phyloP scores from a whole-genome alignment of 768 basidiomycete genomes.

The Hortiboletus campestris region DNA sequence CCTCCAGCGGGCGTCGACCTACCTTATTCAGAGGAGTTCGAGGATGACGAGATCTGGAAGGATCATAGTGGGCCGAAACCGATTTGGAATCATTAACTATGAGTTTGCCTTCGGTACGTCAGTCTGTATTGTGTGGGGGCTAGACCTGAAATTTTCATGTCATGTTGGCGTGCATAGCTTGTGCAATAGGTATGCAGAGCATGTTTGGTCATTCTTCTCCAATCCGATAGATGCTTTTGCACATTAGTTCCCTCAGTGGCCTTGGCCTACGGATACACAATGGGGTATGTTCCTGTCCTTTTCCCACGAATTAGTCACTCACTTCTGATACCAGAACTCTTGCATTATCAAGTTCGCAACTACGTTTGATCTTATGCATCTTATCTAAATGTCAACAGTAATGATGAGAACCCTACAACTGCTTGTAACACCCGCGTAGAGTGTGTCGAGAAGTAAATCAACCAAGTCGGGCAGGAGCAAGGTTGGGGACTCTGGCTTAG shows the following conservation, averaged over 20 bases:
- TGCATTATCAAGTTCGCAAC: conserved; percentile 33
- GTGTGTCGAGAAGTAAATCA: conserved; percentile 38
- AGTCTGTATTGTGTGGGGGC: not conserved
- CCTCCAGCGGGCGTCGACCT: conserved; percentile 2
- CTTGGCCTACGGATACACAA: conserved; percentile 13
- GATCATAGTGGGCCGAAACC: conserved; percentile 13
- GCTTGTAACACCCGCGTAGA: conserved; percentile 52
- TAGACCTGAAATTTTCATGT: not conserved
- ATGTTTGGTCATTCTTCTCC: not conserved
- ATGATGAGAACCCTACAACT: conserved; percentile 39
- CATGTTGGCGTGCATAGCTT: not conserved
- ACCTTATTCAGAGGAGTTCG: conserved; percentile 10
- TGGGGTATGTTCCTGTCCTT: conserved; percentile 4
- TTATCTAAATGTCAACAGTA: conserved; percentile 13
- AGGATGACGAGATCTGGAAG: conserved; percentile 4
- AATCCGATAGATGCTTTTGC: not conserved
- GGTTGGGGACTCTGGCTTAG: conserved; percentile 17
- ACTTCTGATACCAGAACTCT: conserved; percentile 22
- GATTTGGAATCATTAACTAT: conserved; percentile 13
- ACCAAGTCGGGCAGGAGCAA: conserved; percentile 10
- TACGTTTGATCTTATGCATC: conserved; percentile 28
- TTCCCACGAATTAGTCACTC: not conserved
- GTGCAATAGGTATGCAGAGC: not conserved
- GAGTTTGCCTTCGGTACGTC: conserved; percentile 11
- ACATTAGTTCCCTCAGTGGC: conserved; percentile 14